Conservation (phyloP, 2,329 filamentous ascomycete species). For the Camillea tinctor region DNA sequence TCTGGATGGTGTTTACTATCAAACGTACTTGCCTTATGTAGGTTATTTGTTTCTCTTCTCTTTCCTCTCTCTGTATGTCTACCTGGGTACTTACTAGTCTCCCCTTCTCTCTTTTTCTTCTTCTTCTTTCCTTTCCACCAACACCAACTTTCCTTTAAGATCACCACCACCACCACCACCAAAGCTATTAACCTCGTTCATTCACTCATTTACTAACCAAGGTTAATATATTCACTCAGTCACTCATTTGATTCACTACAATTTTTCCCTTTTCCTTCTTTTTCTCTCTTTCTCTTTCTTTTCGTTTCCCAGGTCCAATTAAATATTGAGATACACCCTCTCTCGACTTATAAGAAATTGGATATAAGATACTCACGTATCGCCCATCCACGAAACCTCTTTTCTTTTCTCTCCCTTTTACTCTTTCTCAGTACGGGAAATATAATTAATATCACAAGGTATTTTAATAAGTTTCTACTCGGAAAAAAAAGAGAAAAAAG, state of each 20-base stretch:
- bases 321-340: too few species aligned
- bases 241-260: too few species aligned
- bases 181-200: background rate
- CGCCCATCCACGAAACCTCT: slow-evolving; percentile 8
- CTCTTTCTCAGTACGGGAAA: slow-evolving; percentile 6
- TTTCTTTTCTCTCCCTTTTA: too few species aligned
- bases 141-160: background rate
- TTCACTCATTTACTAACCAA: background rate
- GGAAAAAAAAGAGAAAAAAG: too few species aligned
- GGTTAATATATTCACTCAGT: background rate
- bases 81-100: background rate
- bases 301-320: too few species aligned
- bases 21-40: background rate
- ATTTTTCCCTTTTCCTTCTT: too few species aligned
- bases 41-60: background rate
- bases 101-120: background rate
- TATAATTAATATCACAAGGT: background rate
- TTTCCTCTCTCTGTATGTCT: too few species aligned
- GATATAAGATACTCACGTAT: slow-evolving; percentile 3
- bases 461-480: too few species aligned
- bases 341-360: too few species aligned
- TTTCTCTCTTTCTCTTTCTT: too few species aligned
- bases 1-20: background rate
- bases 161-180: too few species aligned
- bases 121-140: background rate